Base-by-base conservation (phyloP, 768 basidiomycete species). In the Hortiboletus flavorubellus region DNA sequence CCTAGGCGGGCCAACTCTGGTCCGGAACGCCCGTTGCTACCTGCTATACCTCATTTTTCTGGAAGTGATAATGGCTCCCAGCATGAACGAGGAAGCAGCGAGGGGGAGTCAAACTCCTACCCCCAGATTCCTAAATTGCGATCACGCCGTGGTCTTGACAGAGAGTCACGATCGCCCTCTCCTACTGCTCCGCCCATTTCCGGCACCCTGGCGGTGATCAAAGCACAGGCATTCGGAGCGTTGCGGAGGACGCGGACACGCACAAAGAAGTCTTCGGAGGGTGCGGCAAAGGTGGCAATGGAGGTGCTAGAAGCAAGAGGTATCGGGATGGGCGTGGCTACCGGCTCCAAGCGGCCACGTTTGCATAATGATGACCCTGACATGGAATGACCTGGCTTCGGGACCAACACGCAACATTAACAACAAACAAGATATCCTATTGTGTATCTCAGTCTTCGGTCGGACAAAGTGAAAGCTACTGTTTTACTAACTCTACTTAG, bases 181-280 rank as follows among this genome's bases (percentile, higher is more conserved):
- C 78, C 79, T 16, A 68, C 69, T 40, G 68, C 68, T 50, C 74
- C 78, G 55, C 75, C 75, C 29, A 76, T 91, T 66, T 90, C 87
- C 47, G 87, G 88, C 26, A 93, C 91, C 31, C 81, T 93, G 45
- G 91, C 91, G 50, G 90, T 93, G 54, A 91, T 93, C 74, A 93
- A 93, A 74, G 91, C 91, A 41, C 90, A 93, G 68, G 86, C 91
- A 38, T 93, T 93, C 68, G 91, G 91, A 33, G 89, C 89, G 18
- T 75, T 91, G 59, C 86, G 91, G 49, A 80, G 91, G 69, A 87
- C 90, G 51, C 83, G 91, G 55, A 78, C 86, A 41, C 80, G 87
- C 57, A 79, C 82, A 48, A 92, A 87, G 76, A 86, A 82, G 70
- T 74, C 83, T 37, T 80, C 87, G 41, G 90, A 90, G 59, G 84